Conservation (phyloP, 345 rosid genomes). For the Camelina sativa region DNA sequence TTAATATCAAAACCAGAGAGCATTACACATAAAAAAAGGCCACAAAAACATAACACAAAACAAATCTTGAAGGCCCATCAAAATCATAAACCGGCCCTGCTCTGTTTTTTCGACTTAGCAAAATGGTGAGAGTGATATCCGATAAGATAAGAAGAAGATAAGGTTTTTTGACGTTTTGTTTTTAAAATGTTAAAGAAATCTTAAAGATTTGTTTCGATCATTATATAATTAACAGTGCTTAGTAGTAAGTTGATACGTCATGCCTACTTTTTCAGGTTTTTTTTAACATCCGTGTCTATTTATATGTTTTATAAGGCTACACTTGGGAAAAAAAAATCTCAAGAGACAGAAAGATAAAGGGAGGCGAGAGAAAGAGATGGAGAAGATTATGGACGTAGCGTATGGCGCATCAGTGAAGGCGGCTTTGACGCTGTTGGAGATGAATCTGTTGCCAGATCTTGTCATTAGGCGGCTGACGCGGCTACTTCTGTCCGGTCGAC, state of each 20-base stretch:
- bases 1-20: too few relatives aligned
- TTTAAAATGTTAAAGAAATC: neutral
- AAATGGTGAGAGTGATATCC: neutral
- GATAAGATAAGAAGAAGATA: conserved; percentile 2
- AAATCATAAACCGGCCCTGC: neutral
- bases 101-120: neutral
- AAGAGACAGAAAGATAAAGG: too few relatives aligned
- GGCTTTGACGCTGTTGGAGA: conserved; percentile 63
- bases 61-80: neutral
- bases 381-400: conserved; percentile 53
- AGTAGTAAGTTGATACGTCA: neutral
- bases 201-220: neutral
- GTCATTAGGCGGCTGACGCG: conserved; percentile 68
- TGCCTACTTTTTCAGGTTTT: neutral
- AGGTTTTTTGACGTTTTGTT: neutral
- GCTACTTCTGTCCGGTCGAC: conserved; percentile 67
- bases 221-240: neutral
- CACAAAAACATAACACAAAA: neutral
- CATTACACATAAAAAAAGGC: neutral
- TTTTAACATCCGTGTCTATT: neutral
- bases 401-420: conserved; percentile 63
- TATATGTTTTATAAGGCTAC: neutral
- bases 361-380: conserved; percentile 44
- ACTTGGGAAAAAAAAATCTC: neutral
- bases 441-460: conserved; percentile 73